These are phyloP conservation scores for Fraxinus nigra DNA, from an alignment of 305 asterid genomes.

Conservation along the genomic window DNA sequence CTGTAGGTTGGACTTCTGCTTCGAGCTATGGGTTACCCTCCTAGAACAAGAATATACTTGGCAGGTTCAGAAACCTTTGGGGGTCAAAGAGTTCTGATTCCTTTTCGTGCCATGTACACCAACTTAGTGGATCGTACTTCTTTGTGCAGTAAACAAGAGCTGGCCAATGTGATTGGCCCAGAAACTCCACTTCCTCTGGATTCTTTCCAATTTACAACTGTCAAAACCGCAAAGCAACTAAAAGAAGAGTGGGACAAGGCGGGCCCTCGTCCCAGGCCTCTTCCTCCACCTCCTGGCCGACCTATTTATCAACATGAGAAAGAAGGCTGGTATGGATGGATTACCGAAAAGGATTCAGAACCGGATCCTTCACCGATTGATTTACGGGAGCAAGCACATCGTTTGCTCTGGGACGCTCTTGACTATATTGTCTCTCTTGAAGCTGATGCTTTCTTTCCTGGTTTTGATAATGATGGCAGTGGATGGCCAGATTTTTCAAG, in stretches of 20 bases:
- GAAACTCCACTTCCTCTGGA: constrained; percentile 66
- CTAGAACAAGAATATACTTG: constrained; percentile 79
- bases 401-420: constrained; percentile 89
- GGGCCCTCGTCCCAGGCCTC: constrained; percentile 97
- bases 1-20: constrained; percentile 89
- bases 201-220: constrained; percentile 44
- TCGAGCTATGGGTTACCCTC: constrained; percentile 93
- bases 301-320: constrained; percentile 90
- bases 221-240: constrained; percentile 58
- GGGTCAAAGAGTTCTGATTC: constrained; percentile 92
- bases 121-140: constrained; percentile 92
- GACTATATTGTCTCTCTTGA: constrained; percentile 88
- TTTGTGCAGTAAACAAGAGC: constrained; percentile 81
- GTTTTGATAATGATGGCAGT: constrained; percentile 84
- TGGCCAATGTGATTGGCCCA: constrained; percentile 56
- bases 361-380: constrained; percentile 70
- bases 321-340: constrained; percentile 99
- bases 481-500: constrained; percentile 86
- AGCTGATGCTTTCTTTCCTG: constrained; percentile 90
- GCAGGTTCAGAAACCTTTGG: constrained; percentile 98
- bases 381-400: constrained; percentile 82
- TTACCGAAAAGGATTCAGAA: constrained; percentile 77
- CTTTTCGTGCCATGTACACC: constrained; percentile 85
- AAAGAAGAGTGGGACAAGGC: constrained; percentile 91
- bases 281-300: constrained; percentile 97